Evolutionary conservation across 257 asterid genomes (phyloP).

Genomic region (Ballota nigra): DNA sequence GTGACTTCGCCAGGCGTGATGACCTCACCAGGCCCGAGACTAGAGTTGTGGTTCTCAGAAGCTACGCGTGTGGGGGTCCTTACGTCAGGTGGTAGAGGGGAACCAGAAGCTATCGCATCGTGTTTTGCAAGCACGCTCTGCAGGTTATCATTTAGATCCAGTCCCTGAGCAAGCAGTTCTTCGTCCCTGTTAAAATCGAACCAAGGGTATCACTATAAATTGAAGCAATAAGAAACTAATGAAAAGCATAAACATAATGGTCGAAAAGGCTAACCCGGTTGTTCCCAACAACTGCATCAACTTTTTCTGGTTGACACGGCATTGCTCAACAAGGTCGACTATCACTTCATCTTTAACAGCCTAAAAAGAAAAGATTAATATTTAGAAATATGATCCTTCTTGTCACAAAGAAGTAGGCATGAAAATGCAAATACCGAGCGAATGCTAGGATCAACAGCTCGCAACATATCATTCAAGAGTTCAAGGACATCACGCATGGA

Average conservation of each 20-base stretch:
- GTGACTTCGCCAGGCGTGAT: conserved; percentile 14
- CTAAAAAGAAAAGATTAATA: conserved; percentile 31
- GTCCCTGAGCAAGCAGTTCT: conserved; percentile 84
- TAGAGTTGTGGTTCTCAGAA: conserved; percentile 34
- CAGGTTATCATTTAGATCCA: conserved; percentile 74
- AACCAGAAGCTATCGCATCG: conserved; percentile 84
- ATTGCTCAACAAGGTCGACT: conserved; percentile 63
- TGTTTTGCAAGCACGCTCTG: conserved; percentile 71
- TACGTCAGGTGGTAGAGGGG: conserved; percentile 45
- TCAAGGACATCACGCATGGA: conserved; percentile 67
- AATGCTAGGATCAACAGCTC: conserved; percentile 65
- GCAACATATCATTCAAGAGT: conserved; percentile 82
- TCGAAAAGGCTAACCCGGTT: conserved; percentile 44
- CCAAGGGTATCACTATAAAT: background rate
- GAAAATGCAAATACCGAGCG: conserved; percentile 41
- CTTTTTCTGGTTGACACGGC: conserved; percentile 79
- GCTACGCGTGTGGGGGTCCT: conserved; percentile 19
- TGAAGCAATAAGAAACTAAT: background rate
- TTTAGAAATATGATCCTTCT: background rate
- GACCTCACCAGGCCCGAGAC: conserved; percentile 30
- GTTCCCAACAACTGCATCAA: conserved; percentile 69
- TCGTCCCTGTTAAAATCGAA: conserved; percentile 55
- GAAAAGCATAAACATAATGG: background rate
- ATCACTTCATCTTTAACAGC: conserved; percentile 47
- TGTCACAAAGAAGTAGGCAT: background rate